Base-by-base conservation (phyloP, 2,329 filamentous ascomycete genomes). In the Cadophora sp. region DNA sequence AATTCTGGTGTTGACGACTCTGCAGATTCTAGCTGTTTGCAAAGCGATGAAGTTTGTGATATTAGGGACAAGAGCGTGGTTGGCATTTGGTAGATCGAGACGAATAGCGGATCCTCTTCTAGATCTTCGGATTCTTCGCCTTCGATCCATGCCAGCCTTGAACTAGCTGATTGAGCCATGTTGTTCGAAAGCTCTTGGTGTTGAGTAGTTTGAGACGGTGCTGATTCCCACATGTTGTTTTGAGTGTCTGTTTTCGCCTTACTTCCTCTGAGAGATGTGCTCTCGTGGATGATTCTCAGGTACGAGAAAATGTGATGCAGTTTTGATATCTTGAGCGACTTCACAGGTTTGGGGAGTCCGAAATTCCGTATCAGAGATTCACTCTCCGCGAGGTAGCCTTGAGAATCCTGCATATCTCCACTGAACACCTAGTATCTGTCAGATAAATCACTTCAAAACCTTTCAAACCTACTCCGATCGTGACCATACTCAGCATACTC, bases 251-350 rank as follows among this genome's bases (percentile, higher is more conserved):
- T 27, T 2, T 16, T n/a, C 24, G 41, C 13, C 39, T 60, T 56
- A 6, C 43, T 64, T 51, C 55, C 43, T 24, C 55, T 59, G 22
- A 67, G 24, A 20, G 63, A 66, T 50, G 68, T 70, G 43, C 65
- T 67, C 30, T 67, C 68, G 24, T 70, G 66, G 41, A 70, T 70
- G 9, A 68, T 68, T n/a, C 59, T 66, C 16, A 70, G 56, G n/a
- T 59, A 67, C 6, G 68, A 70, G 59, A 70, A 70, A 22, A 70
- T 70, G 36, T 66, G 66, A 48, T 70, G 68, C 4, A 70, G 56
- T 36, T 67, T 70, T 1, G 65, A 67, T 22, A 68, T 60, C 59
- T 70, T 70, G 24, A 67, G 62, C 9, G 68, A 70, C 43, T 68
- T 70, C 13, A 66, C 61, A 16, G 68, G 62, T 47, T 67, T 67